Base-by-base conservation (phyloP, 495 filamentous ascomycete genomes). In the Cairneyella variabilis region DNA sequence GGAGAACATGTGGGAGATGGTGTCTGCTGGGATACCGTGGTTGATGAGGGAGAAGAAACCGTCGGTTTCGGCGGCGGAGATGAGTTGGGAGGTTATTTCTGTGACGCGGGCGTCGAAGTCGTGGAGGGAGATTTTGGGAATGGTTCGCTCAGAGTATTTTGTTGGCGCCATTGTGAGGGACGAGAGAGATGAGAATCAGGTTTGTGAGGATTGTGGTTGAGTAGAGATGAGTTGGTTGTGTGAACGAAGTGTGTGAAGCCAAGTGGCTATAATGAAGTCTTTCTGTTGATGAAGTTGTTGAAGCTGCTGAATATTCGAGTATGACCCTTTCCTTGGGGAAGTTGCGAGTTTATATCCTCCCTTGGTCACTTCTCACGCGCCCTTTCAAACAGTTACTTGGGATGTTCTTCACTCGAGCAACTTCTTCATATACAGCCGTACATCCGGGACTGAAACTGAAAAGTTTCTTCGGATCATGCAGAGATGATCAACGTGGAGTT, bases 41-140 rank as follows among this genome's bases (percentile, higher is more conserved):
- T 84, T 67, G 27, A 75, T 63, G 0, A 86, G 49, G 16, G 70
- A 73, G 69, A 87, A 85, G 71, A 86, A 85, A 8, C 83, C 83
- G 53, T 75, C 73, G 16, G 74, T 78, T 48, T 84, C 76, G 12
- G 82, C 79, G 2, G 82, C 83, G 28, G 67, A 23, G 39, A 82
- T 60, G n/a, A 85, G 67, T 39, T 82, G 62, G 1, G 54, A 26
- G 2, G 78, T 79, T 45, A 85, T 84, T 42, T 73, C 64, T 38
- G 76, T 73, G 58, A 79, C 74, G 16, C 82, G 74, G 17, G 57
- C 40, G 21, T 73, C 64, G 63, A 83, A 84, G 63, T 82, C 67
- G 32, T 63, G 66, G 11, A 85, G 68, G 2, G 79, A 83, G 66
- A 86, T 83, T 30, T 70, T 72, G 16, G 79, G 80, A 55, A 85